Base-by-base conservation (phyloP, 441 rosid species). In the Viola pubescens region DNA sequence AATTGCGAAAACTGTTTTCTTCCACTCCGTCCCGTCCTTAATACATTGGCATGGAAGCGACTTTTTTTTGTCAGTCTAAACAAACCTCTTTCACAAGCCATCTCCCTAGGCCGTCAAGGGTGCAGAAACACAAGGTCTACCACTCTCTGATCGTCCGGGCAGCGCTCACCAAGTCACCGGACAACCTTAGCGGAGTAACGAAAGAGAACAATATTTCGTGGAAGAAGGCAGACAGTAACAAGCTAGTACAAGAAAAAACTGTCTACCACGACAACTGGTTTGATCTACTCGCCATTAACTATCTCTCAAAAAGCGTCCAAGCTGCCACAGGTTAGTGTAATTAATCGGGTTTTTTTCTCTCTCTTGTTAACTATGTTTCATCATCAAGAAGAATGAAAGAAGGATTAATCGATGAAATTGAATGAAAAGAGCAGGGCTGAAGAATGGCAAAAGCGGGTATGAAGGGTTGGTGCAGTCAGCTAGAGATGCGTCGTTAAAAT, bases 391-490 rank as follows among this genome's bases (percentile, higher is more conserved):
- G 5, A 37, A 1, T 14, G 50, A 26, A 1, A 26, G n/a, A 52
- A 4, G 6, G 9, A 43, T 43, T 6, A 6, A 43, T 43, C 8
- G 9, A 10, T 46, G n/a, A 46, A 46, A 7, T 10, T 46, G 4
- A 57, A 3, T 4, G 8, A 10, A 43, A 9, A 66, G 7, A 54
- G 76, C 76, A 92, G 97, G 97, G 51, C 9, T 82, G 56, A 75
- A 64, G 56, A 89, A 57, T 66, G 52, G 19, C 54, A 72, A 69
- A 71, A 73, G 63, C 8, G 94, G 87, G 4, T 92, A 87, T 39
- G 89, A 82, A 48, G 75, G 88, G 73, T 71, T 92, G 84, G 87
- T 88, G 53, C 92, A 86, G 72, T 81, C 90, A 51, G 74, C 96
- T 0, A 59, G 55, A 45, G 85, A 77, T 39, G 82, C 77, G 47